phyloP scores from a whole-genome alignment of 805 yeast species.

The Ogataea kodamae region DNA sequence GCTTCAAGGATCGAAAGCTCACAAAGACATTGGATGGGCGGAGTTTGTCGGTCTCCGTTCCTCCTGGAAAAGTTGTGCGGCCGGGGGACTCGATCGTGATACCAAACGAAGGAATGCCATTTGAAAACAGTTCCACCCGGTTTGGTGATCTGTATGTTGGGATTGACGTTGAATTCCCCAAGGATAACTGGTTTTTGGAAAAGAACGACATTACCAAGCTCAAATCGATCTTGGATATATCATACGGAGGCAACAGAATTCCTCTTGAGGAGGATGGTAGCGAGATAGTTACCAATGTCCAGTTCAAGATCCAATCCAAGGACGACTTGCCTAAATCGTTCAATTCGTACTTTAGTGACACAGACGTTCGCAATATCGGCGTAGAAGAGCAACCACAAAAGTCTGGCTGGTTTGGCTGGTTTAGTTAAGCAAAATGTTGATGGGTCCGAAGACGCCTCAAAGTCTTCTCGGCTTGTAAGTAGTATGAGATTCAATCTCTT shows the following conservation, averaged over 20 bases:
- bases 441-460: conserved; percentile 9
- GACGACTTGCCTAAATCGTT: conserved; percentile 27
- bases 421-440: conserved; percentile 8
- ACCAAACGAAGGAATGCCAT: conserved; percentile 82
- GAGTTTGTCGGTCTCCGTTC: conserved; percentile 57
- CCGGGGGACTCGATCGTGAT: conserved; percentile 71
- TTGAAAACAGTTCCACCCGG: conserved; percentile 30
- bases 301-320: conserved; percentile 22
- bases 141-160: conserved; percentile 71
- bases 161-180: conserved; percentile 76
- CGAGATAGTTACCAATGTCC: conserved; percentile 24
- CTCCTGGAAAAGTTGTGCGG: conserved; percentile 74
- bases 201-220: conserved; percentile 57
- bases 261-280: conserved; percentile 22
- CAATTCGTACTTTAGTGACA: conserved; percentile 26
- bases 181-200: conserved; percentile 81
- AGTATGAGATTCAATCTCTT: conserved; percentile 20
- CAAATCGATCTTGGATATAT: conserved; percentile 47
- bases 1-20: conserved; percentile 61
- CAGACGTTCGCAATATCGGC: conserved; percentile 25
- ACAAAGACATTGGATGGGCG: conserved; percentile 80
- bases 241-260: conserved; percentile 20
- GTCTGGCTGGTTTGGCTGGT: conserved; percentile 29
- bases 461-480: conserved; percentile 24
- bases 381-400: conserved; percentile 27